phyloP scores from a whole-genome alignment of 2,329 filamentous ascomycete genomes.

The Fusarium succisae region DNA sequence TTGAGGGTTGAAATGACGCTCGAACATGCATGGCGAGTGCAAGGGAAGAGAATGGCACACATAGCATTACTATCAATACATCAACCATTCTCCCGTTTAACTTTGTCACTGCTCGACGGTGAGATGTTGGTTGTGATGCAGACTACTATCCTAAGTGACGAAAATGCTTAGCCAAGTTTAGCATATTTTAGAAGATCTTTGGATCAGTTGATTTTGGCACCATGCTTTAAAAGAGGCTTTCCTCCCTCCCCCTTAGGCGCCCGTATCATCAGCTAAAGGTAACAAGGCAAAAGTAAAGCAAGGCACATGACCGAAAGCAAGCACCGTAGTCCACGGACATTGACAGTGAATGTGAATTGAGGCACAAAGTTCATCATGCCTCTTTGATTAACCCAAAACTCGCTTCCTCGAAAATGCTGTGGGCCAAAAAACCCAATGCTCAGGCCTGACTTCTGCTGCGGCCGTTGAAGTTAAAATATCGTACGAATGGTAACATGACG shows the following conservation, averaged over 20 bases:
- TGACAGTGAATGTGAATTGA: background rate
- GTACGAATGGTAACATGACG: background rate
- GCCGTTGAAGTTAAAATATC: constrained; percentile 2
- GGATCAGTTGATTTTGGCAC: background rate
- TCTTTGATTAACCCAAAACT: background rate
- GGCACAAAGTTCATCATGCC: background rate
- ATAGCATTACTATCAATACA: background rate
- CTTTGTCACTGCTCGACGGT: too few relatives aligned
- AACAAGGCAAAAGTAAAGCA: background rate
- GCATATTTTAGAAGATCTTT: background rate
- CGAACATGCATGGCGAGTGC: background rate
- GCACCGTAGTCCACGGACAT: background rate
- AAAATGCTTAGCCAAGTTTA: background rate
- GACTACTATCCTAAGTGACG: background rate
- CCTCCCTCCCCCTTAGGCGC: background rate
- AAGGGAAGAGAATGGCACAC: background rate
- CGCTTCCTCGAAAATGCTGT: constrained; percentile 3
- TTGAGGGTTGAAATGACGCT: background rate
- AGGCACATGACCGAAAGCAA: background rate
- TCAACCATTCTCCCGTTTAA: background rate
- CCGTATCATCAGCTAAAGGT: background rate
- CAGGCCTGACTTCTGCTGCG: constrained; percentile 25
- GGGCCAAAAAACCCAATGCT: background rate
- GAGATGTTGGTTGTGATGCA: too few relatives aligned
- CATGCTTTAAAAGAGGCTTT: background rate